Evolutionary conservation across 2,329 filamentous ascomycete genomes (phyloP), one percentile per base, ranked within the genome.

Genomic region (Penicillium sp.): DNA sequence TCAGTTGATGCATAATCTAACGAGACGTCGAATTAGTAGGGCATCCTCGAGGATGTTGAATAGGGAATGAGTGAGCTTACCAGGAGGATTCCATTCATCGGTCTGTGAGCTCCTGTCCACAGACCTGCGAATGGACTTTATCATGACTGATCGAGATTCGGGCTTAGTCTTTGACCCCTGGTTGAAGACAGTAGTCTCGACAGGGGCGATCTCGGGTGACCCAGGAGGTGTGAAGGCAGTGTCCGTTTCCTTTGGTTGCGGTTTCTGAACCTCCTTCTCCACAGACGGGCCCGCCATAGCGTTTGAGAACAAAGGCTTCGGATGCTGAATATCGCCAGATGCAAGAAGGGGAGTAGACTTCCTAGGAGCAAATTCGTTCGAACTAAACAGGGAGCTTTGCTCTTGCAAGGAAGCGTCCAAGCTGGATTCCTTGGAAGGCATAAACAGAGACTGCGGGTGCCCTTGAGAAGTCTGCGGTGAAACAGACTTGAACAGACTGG

Each of bases 301-400:
- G 18, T 18, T 44, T 7, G 40, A 44, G 39, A 55, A 55, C 29
- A 55, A 40, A 13, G 54, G 47, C 24, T 42, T 39, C 37, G 37
- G 33, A 6, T 10, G 31, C 18, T 48, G 46, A n/a, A 12, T 24
- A 6, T n/a, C 8, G 23, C 38, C 38, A 15, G 27, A 40, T 3
- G 38, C 10, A 23, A 18, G 28, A 29, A 29, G 10, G 12, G 28
- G 33, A 6, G 33, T 37, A 8, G 33, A 37, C 4, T 20, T 37
- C 18, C 33, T 20, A 3, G 33, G 33, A 10, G 33, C 33, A 13
- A 37, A 37, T 12, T 18, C 2, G 18, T 20, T 12, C 15, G 18
- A 18, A 37, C 2, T 5, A 20, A 37, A 37, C 18, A 37, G 8
- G 15, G 15, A 23, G 12, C 8, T 20, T 18, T 20, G 33, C 8